A percentile compares a stretch with the other conserved stretches of the same genome.
phyloP scores from a whole-genome alignment of 75 land plant genomes.

The Adiantum capillusveneris region DNA sequence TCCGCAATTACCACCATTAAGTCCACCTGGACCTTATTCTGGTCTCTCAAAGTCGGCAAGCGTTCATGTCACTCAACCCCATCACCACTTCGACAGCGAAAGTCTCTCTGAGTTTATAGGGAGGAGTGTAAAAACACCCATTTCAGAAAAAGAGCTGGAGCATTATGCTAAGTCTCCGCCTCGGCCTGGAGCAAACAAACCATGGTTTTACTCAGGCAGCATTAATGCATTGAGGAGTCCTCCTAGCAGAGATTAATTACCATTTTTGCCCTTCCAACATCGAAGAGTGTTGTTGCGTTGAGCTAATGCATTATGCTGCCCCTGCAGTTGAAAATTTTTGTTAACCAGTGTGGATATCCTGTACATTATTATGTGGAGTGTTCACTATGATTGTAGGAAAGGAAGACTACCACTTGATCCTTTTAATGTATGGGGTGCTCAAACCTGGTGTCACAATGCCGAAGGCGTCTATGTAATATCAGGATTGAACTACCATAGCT shows the following conservation, averaged over 20 bases:
- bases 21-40: background rate
- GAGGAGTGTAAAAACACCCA: background rate
- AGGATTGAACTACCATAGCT: no score
- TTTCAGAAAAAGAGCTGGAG: conserved; percentile 1
- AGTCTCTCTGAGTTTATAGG: background rate
- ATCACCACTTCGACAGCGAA: background rate
- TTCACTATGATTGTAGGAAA: no score
- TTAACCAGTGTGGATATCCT: no score
- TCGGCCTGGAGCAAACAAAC: background rate
- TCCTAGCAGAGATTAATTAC: conserved; percentile 1
- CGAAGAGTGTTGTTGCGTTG: no score
- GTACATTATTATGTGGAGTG: no score
- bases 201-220: background rate
- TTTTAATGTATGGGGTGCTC: no score
- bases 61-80: background rate
- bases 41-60: background rate
- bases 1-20: background rate
- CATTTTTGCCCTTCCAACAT: no score
- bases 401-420: no score
- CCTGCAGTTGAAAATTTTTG: no score
- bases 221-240: background rate
- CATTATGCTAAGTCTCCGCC: background rate
- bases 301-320: no score
- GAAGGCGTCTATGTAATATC: no score
- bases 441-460: no score